Base-by-base conservation (phyloP, 2,329 filamentous ascomycete genomes). In the Venturia asperata region DNA sequence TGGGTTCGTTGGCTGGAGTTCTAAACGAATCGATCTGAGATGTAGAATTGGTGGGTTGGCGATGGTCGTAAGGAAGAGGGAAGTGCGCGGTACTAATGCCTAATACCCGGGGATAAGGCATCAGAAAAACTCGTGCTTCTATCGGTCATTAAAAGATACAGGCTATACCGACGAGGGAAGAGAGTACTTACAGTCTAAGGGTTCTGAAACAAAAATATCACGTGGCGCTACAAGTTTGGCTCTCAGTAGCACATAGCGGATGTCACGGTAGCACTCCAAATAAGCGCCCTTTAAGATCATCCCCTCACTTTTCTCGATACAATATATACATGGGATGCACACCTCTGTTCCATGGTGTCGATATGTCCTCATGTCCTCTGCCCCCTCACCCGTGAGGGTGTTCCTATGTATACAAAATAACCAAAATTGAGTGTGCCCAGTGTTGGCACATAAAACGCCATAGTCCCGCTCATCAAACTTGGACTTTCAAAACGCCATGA, bases 261-360 rank as follows among this genome's bases (percentile, higher is more conserved):
- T 17, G 6, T 30, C 49, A 30, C 49, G 7, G 24, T n/a, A 55
- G 49, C 49, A 55, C 49, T 55, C 24, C 49, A 55, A 52, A 55
- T 6, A 56, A 37, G 52, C 52, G 15, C 52, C 52, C 15, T 2
- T 37, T 21, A 34, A 9, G 3, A 11, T 21, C 52, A 58, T 37
- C 27, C 15, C n/a, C 19, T 37, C 52, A 58, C n/a, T 58, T 58
- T 37, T n/a, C 24, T 21, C 5, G 24, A 52, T 11, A 7, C 17
- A 34, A 13, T 56, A 58, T 58, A n/a, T 58, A 58, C 52, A 39
- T 37, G 52, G 52, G 27, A 58, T 37, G 30, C 30, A 37, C 27
- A 58, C 27, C 30, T n/a, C 3, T 37, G 6, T 27, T 52, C 47
- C 9, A 58, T 34, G 27, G 52, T 58, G 52, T 11, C 52, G 30